Evolutionary conservation across 2,329 filamentous ascomycete genomes (phyloP).

Genomic region (Fusarium sarcochroum): DNA sequence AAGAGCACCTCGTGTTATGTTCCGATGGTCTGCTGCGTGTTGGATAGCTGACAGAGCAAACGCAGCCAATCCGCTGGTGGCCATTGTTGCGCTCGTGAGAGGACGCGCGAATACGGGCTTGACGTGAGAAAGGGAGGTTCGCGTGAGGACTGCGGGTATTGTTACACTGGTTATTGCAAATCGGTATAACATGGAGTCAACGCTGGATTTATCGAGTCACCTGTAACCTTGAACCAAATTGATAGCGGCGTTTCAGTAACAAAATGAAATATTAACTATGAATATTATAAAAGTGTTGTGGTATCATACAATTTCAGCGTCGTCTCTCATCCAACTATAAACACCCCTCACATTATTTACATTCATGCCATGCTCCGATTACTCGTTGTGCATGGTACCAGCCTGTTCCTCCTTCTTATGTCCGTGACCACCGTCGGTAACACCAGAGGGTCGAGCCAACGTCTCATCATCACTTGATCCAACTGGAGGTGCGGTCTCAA

Average conservation of each 20-base stretch:
- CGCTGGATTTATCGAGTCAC: not conserved
- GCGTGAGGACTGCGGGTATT: slow-evolving; percentile 3
- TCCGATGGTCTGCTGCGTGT: not conserved
- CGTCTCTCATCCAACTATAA: not conserved
- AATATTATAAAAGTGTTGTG: not conserved
- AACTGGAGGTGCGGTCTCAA: slow-evolving; percentile 45
- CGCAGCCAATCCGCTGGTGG: not conserved
- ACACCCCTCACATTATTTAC: no score
- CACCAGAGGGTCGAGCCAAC: slow-evolving; percentile 19
- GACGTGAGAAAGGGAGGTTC: not conserved
- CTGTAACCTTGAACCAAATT: no score
- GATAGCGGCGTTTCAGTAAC: no score
- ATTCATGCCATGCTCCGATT: not conserved
- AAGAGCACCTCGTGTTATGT: not conserved
- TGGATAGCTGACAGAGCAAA: not conserved
- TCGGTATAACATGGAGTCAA: not conserved
- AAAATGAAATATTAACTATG: not conserved
- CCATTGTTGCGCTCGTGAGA: slow-evolving; percentile 8
- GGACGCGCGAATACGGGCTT: slow-evolving; percentile 4
- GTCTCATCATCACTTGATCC: slow-evolving; percentile 39
- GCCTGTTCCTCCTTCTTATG: slow-evolving; percentile 35
- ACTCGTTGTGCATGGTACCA: slow-evolving; percentile 31
- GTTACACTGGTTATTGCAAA: slow-evolving; percentile 9
- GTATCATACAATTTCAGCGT: slow-evolving; percentile 12
- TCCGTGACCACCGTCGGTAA: slow-evolving; percentile 13